Percentiles rank a stretch among this genome's conserved stretches.
phyloP scores from a whole-genome alignment of 129 eudicot species.

The Ambrosia artemisiifolia region DNA sequence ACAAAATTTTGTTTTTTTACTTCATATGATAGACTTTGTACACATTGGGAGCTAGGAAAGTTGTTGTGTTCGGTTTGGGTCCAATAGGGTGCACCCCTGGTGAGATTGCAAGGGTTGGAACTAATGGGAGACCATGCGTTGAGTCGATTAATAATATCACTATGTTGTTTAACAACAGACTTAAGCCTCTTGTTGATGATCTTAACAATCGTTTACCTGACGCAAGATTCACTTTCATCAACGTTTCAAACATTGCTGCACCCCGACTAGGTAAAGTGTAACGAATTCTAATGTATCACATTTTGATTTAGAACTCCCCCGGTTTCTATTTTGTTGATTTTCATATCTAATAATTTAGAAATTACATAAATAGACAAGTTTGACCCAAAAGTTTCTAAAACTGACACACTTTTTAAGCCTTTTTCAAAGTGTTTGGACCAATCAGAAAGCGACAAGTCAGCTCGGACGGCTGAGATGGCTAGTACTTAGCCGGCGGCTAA shows the following conservation, averaged over 20 bases:
- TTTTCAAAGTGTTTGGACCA: too few relatives aligned
- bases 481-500: too few relatives aligned
- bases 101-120: conserved; percentile 7
- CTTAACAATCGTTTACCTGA: too few relatives aligned
- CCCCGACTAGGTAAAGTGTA: conserved; percentile 13
- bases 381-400: too few relatives aligned
- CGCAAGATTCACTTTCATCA: too few relatives aligned
- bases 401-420: too few relatives aligned
- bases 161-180: conserved; percentile 21
- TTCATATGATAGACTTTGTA: conserved; percentile 29
- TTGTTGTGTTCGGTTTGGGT: conserved; percentile 38
- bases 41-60: conserved; percentile 40
- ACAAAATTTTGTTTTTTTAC: neutral
- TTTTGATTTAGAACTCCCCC: too few relatives aligned
- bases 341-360: neutral
- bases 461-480: too few relatives aligned
- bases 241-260: neutral
- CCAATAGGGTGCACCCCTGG: conserved; percentile 40
- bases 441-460: too few relatives aligned
- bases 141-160: conserved; percentile 10
- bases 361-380: too few relatives aligned
- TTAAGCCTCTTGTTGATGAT: too few relatives aligned
- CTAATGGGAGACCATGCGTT: conserved; percentile 20
- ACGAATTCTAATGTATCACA: neutral
- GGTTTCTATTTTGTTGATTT: too few relatives aligned